Base-by-base conservation (phyloP, 768 basidiomycete genomes). In the Boletus subcaerulescens region DNA sequence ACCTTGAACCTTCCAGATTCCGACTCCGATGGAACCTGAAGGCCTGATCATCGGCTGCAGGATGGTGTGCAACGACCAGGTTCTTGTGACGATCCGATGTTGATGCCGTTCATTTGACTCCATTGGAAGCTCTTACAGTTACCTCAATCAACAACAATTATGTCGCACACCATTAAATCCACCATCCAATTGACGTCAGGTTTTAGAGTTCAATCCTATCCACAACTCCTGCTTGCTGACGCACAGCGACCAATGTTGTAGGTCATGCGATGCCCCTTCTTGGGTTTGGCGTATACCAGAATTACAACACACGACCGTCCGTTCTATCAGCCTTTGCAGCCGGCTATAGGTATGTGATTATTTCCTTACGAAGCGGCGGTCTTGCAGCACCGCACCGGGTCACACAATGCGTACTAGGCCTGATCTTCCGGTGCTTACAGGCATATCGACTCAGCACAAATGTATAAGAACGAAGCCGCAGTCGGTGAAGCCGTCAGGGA, bases 391-490 rank as follows among this genome's bases (percentile, higher is more conserved):
- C 40, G 36, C 45, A 40, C 24, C 7, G 26, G 26, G 9, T 29
- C 26, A 29, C 26, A 29, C n/a, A 29, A 3, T 26, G 26, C 26
- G 26, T 29, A 29, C 38, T 20, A 3, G 7, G 15, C 40, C 50
- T 50, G 52, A 52, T 53, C n/a, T 40, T 5, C 20, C 10, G 35
- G 43, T 40, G 17, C 10, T 35, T 18, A 5, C 52, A 88, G 89
- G 52, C 90, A 89, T 53, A 73, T 91, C 41, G 90, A 91, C 67
- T 80, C 86, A 1, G 90, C 90, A 1, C 85, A 86, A 58, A 73
- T 75, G 35, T 91, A 91, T 65, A 73, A 71, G 53, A 89, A 88
- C 56, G 86, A 89, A 65, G 76, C 75, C 4, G 74, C 74, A 10
- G 86, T 88, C 14, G 85, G 82, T 1, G 75, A 79, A 26, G 85